Evolutionary conservation across 371 early-diverging fungal genomes (phyloP), one percentile per base, ranked within the genome.

Genomic region (Dichotomocladium elegans): DNA sequence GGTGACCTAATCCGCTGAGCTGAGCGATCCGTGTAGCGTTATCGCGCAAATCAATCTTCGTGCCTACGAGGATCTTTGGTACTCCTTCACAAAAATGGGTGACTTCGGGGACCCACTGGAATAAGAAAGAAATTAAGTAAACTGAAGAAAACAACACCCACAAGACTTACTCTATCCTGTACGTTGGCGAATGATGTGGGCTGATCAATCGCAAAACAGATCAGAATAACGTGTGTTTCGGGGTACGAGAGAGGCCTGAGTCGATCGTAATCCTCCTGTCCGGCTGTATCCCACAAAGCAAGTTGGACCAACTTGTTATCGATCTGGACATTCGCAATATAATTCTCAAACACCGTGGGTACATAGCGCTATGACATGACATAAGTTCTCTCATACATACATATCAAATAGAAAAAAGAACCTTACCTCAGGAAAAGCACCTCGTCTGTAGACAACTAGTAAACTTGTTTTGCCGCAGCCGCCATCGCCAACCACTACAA

Each of bases 181-280:
- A 89, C 86, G 59, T 89, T 89, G 40, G 77, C 76, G 46, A 86
- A 79, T 11, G 85, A 84, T 47, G 81, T 83, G 31, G 83, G 83
- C 19, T 78, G 67, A 48, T 85, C 82, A 44, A 85, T 76, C 24
- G 81, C 73, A 66, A 84, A 86, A 44, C 86, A 86, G 26, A 90
- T 86, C 31, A 90, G 70, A 24, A 89, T 73, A 15, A 87, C 87
- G 54, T 90, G 77, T 12, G 88, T 77, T 57, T 87, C 89, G 27
- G 88, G 86, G 57, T 89, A 90, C 12, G 85, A 83, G 21, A 90
- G 68, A 6, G 89, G 88, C n/a, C 90, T 64, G 53, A 90, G 63
- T 48, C 86, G 72, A 72, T 94, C 94, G 64, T 91, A 94, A 63
- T 94, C 94, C 66, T 95, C 95, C 65, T 95, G 95, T 25, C 91